Conservation (phyloP, 83 land plant genomes). For the Larix sibirica region DNA sequence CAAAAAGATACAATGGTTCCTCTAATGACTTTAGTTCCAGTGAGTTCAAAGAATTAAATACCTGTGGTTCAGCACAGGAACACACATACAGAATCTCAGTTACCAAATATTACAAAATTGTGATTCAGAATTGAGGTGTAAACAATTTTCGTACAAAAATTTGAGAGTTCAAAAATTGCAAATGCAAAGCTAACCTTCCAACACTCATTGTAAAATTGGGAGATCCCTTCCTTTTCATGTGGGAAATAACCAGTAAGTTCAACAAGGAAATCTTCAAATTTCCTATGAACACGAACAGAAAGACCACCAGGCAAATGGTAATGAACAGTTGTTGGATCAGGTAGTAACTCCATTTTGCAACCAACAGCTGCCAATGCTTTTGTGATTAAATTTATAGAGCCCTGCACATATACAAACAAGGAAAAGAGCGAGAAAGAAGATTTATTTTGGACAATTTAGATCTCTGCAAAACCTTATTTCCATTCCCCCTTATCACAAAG, state of each 20-base stretch:
- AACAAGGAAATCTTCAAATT: conserved; percentile 65
- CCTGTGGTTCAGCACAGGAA: conserved; percentile 35
- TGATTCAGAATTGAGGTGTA: background rate
- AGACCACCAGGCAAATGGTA: conserved; percentile 87
- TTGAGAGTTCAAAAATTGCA: background rate
- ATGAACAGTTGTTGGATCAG: conserved; percentile 98
- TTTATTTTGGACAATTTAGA: background rate
- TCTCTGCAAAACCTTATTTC: background rate
- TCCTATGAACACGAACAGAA: conserved; percentile 82
- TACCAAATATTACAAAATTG: conserved; percentile 2
- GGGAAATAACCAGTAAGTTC: conserved; percentile 81
- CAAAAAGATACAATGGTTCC: conserved; percentile 95
- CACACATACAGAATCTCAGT: background rate
- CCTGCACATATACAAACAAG: conserved; percentile 37
- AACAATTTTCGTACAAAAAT: background rate
- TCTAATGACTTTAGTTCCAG: conserved; percentile 94
- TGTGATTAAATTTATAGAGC: conserved; percentile 88
- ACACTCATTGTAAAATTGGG: conserved; percentile 74
- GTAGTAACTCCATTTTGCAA: conserved; percentile 81
- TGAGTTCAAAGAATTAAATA: conserved; percentile 88
- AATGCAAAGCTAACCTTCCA: conserved; percentile 77
- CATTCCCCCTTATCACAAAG: background rate
- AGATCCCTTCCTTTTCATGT: conserved; percentile 85
- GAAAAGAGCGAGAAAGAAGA: background rate
- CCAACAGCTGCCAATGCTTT: conserved; percentile 90